Conservation (phyloP, 176 grass and related monocot genomes). For the Neostapfia colusana region DNA sequence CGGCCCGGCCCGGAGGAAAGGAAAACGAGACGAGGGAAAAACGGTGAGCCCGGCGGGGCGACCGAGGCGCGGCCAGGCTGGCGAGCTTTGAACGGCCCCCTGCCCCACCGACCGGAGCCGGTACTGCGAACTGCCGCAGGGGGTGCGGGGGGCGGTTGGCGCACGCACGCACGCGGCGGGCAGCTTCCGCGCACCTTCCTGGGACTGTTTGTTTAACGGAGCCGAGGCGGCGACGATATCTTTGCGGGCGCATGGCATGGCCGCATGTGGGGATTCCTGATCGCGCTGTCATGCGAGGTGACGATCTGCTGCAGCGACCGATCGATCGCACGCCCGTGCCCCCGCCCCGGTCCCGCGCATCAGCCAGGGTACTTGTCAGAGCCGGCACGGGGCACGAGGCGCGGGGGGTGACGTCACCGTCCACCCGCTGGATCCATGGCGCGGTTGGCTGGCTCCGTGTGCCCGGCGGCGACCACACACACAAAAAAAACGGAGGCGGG, state of each 20-base stretch:
- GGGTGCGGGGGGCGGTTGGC: slow-evolving; percentile 20
- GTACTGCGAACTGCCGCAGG: slow-evolving; percentile 31
- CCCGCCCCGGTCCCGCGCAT: background rate
- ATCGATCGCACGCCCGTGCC: background rate
- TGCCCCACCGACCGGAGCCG: slow-evolving; percentile 40
- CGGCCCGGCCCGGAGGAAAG: too few relatives aligned
- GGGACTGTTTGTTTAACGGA: slow-evolving; percentile 1
- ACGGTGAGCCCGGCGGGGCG: background rate
- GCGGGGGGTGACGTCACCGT: background rate
- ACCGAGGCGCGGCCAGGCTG: slow-evolving; percentile 45
- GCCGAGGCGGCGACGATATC: slow-evolving; percentile 9
- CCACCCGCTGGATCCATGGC: background rate
- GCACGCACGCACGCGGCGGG: slow-evolving; percentile 39
- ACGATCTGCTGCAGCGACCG: background rate
- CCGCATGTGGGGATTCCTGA: slow-evolving; percentile 4
- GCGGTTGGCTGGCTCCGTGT: background rate
- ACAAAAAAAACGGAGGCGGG: background rate
- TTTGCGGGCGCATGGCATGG: slow-evolving; percentile 20
- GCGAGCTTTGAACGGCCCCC: slow-evolving; percentile 33
- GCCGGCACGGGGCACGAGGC: slow-evolving; percentile 43
- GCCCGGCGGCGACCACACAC: background rate
- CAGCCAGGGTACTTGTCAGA: slow-evolving; percentile 31
- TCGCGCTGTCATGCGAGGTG: slow-evolving; percentile 31
- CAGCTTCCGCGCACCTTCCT: slow-evolving; percentile 57
- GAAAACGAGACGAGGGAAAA: too few relatives aligned